These are phyloP conservation scores for Plasmopara muralis DNA, from an alignment of 352 stramenopile species.

Conservation along the genomic window DNA sequence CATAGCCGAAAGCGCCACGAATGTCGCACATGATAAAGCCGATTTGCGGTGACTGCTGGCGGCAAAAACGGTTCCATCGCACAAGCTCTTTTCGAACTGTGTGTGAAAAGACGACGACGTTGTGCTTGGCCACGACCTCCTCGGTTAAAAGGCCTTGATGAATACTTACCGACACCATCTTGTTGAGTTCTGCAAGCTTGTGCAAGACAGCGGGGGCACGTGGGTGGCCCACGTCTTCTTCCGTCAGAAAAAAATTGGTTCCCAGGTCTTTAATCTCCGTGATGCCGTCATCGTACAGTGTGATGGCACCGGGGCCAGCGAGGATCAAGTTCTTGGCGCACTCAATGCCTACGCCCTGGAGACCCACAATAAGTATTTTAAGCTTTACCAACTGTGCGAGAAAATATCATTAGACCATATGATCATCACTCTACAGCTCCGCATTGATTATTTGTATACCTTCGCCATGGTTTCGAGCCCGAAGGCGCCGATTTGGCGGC, in stretches of 20 bases:
- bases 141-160: conserved; percentile 62
- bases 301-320: conserved; percentile 82
- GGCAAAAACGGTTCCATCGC: conserved; percentile 88
- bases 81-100: conserved; percentile 65
- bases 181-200: conserved; percentile 89
- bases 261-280: conserved; percentile 84
- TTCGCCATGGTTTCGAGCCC: conserved; percentile 90
- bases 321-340: conserved; percentile 92
- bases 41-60: conserved; percentile 60
- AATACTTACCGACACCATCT: conserved; percentile 80
- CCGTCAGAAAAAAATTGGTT: conserved; percentile 90
- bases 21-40: conserved; percentile 81
- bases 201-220: conserved; percentile 55
- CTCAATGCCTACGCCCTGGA: conserved; percentile 86
- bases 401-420: conserved; percentile 3
- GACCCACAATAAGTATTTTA: conserved; percentile 77
- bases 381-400: conserved; percentile 60
- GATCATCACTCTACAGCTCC: no score
- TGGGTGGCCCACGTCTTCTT: conserved; percentile 69
- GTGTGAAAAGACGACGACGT: conserved; percentile 87
- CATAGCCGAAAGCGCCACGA: conserved; percentile 62
- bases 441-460: conserved; percentile 24
- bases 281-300: conserved; percentile 73
- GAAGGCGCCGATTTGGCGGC: conserved; percentile 88
- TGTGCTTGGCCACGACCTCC: conserved; percentile 59